Percentiles rank a stretch among this genome's conserved stretches.
These are phyloP conservation scores for Acaromyces ingoldii DNA, from an alignment of 1,284 basidiomycete genomes.

Conservation along the genomic window DNA sequence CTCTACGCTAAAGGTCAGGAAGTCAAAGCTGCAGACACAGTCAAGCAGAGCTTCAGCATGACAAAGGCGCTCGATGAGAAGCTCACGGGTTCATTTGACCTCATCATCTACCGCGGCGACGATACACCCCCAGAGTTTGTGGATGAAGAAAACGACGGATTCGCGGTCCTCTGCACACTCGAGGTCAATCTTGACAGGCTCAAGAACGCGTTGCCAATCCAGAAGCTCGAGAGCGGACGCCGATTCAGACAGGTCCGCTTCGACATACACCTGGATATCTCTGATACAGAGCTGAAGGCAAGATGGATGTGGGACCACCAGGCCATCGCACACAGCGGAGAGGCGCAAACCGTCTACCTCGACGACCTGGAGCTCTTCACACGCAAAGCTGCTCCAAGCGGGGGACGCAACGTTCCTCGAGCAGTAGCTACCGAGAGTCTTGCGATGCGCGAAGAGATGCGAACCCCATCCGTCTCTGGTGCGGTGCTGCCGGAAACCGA, in stretches of 20 bases:
- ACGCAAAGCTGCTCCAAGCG: neutral
- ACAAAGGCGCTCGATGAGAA: neutral
- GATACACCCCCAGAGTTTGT: neutral
- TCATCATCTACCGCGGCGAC: neutral
- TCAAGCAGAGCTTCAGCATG: neutral
- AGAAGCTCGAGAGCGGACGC: neutral
- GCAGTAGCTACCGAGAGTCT: too few relatives aligned
- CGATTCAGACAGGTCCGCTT: neutral
- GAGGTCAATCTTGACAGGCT: conserved; percentile 2
- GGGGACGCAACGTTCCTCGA: too few relatives aligned
- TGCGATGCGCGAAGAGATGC: too few relatives aligned
- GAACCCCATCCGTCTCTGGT: too few relatives aligned
- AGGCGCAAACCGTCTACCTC: conserved; percentile 1
- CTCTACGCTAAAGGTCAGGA: neutral
- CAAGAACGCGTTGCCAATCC: neutral
- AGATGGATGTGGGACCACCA: neutral
- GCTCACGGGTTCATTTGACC: conserved; percentile 3
- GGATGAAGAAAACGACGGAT: neutral
- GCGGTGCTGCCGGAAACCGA: too few relatives aligned
- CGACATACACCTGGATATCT: neutral
- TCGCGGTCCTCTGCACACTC: conserved; percentile 2
- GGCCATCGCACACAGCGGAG: neutral
- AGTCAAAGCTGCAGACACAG: neutral
- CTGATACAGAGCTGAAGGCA: conserved; percentile 1
- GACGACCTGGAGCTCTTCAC: conserved; percentile 2